Evolutionary conservation across 2,329 filamentous ascomycete genomes (phyloP).

Genomic region (Ceratocystis cubensis): DNA sequence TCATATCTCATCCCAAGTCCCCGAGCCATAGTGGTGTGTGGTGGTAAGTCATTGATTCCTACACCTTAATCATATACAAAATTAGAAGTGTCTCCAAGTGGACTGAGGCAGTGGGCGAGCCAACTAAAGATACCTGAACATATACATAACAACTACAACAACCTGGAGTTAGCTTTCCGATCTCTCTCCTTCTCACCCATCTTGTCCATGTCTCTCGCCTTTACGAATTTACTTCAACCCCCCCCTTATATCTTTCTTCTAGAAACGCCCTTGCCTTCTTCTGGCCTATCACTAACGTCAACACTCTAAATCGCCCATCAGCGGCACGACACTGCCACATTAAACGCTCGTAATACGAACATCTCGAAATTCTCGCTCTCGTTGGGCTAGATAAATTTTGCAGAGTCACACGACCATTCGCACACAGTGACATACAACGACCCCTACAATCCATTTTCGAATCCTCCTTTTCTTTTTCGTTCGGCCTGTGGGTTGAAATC

Average conservation of each 20-base stretch:
- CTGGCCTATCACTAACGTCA: background rate
- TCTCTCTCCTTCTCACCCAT: background rate
- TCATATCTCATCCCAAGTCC: constrained; percentile 13
- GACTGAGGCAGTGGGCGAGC: constrained; percentile 6
- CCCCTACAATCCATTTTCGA: background rate
- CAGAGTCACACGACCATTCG: background rate
- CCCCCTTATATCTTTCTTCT: background rate
- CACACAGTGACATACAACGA: background rate
- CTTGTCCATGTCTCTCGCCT: background rate
- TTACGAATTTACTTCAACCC: background rate
- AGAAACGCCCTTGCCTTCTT: background rate
- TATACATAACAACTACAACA: background rate
- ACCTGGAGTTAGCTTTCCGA: background rate
- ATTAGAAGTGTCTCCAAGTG: constrained; percentile 8
- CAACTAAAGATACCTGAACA: background rate
- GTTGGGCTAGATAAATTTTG: background rate
- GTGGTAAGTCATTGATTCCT: constrained; percentile 1
- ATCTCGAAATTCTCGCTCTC: background rate
- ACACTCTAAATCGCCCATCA: background rate
- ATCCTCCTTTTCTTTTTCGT: background rate
- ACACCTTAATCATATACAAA: background rate
- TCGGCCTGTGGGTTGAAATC: background rate
- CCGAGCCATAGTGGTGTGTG: constrained; percentile 16
- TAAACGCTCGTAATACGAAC: constrained; percentile 1
- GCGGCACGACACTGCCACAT: background rate